Base-by-base conservation (phyloP, 345 rosid genomes). In the Reutealis trisperma region DNA sequence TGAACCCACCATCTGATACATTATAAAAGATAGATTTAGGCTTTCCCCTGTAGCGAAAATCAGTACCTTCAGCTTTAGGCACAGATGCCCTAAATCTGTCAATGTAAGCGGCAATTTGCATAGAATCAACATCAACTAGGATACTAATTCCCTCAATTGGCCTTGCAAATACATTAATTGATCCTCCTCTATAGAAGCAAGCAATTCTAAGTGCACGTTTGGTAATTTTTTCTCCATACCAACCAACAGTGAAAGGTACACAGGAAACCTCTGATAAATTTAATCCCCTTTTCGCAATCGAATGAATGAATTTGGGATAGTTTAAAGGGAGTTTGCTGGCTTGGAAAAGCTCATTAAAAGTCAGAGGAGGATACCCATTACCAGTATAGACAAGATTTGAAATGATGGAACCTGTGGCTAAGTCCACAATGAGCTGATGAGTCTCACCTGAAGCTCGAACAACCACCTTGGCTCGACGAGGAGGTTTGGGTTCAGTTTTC, bases 1-100 rank as follows among this genome's bases (percentile, higher is more conserved):
- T 54, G 58, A 91, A 84, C 73, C 87, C 86, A 15, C 78, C 72
- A 63, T 77, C 84, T 19, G 85, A 78, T 15, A 80, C 66, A 41
- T 88, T 85, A 62, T 88, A 88, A 10, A 78, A 51, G 63, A 84
- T 79, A 0, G 82, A 79, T 52, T 74, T 71, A 13, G 85, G 83
- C 60, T 70, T 69, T 37, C 27, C 42, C 68, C 61, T 80, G 5
- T 86, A 83, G 12, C 89, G 83, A 25, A 87, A 92, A 80, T 94
- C 93, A 5, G 93, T 94, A 42, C 93, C 97, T 70, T 86, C 80
- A n/a, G 88, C 75, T 69, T 86, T 89, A 57, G 98, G 97, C 69
- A 92, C 18, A 68, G 97, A 93, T 49, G 83, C 85, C 76, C 58
- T 59, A 32, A 86, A 78, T 78, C 90, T 84, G 30, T 91, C 96